These are phyloP conservation scores for Neofusicoccum umdonicola DNA, from an alignment of 2,329 filamentous ascomycete species.

Conservation along the genomic window DNA sequence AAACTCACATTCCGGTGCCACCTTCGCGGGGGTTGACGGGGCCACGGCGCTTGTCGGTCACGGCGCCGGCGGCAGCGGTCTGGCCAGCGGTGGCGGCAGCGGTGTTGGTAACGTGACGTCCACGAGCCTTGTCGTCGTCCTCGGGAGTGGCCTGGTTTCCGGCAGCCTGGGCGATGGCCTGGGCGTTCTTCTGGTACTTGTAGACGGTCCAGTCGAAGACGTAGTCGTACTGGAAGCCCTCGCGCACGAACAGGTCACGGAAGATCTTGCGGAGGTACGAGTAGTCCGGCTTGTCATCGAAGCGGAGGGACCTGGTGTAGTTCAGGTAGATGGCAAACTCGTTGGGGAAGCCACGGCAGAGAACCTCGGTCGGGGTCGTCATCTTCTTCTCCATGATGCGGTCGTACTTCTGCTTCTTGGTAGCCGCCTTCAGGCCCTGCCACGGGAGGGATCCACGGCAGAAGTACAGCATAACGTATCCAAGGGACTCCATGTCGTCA, in stretches of 20 bases:
- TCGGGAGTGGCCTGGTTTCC: slow-evolving; percentile 65
- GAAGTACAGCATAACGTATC: slow-evolving; percentile 99
- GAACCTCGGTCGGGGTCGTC: slow-evolving; percentile 97
- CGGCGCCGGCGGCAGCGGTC: slow-evolving; percentile 56
- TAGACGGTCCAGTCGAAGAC: slow-evolving; percentile 99
- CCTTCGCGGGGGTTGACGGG: slow-evolving; percentile 77
- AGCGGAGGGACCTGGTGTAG: slow-evolving; percentile 97
- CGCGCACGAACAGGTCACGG: slow-evolving; percentile 96
- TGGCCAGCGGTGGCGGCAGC: slow-evolving; percentile 64
- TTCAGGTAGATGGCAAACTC: slow-evolving; percentile 99
- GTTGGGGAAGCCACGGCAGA: slow-evolving; percentile 98
- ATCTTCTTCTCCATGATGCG: slow-evolving; percentile 99
- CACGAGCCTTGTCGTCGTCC: slow-evolving; percentile 71
- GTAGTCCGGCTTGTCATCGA: slow-evolving; percentile 99
- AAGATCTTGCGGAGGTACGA: slow-evolving; percentile 99
- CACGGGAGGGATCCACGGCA: slow-evolving; percentile 97
- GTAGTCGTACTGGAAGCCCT: slow-evolving; percentile 99
- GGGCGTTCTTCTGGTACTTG: slow-evolving; percentile 99
- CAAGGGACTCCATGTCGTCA: slow-evolving; percentile 98
- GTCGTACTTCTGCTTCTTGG: slow-evolving; percentile 99
- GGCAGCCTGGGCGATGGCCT: slow-evolving; percentile 84
- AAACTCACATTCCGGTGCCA: slow-evolving; percentile 96
- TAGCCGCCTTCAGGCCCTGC: slow-evolving; percentile 97
- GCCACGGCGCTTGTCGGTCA: slow-evolving; percentile 65
- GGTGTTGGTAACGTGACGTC: slow-evolving; percentile 56